Evolutionary conservation across 73 alveolate genomes (phyloP), one percentile per base, ranked within the genome.

Genomic region (Paramecium octaurelia): DNA sequence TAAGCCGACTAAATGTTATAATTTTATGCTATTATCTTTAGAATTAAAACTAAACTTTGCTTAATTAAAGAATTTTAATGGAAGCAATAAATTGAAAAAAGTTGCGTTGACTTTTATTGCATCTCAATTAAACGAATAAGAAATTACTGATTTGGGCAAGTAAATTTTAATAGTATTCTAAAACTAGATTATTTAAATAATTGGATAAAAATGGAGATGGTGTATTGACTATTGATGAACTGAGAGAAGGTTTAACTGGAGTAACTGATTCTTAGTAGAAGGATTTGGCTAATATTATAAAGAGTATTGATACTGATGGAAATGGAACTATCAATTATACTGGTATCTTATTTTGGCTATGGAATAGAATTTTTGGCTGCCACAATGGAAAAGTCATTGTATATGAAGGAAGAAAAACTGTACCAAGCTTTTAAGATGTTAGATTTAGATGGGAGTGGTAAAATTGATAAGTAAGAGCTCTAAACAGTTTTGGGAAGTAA

Each of bases 201-300:
- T 69, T 93, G 27, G 96, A 93, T 71, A 57, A 88, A 38, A 93
- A 93, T 89, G 77, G 95, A 4, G 96, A 93, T 48, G 95, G 96
- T 1, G 96, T 88, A 5, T 36, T 91, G 5, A 69, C 93, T 20
- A 86, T 93, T 36, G 96, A 69, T 27, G 96, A 89, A 73, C 54
- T 93, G 8, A 50, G 86, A 46, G 92, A 93, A 35, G 96, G 96
- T n/a, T 44, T 89, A 69, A 58, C 46, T 23, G 83, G 70, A 31
- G 68, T 60, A 8, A 60, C 44, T 54, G 92, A 88, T 77, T 86
- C 60, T 0, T 42, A 89, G 36, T 18, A 84, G 69, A 89, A 73
- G 21, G 69, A 48, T 20, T 27, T 93, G 7, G 58, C 57, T 12
- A 85, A 90, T 27, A 40, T 92, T 9, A 69, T 92, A 8, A 88